Evolutionary conservation across 768 basidiomycete genomes (phyloP).

Genomic region (Xerocomellus chrysenteron): DNA sequence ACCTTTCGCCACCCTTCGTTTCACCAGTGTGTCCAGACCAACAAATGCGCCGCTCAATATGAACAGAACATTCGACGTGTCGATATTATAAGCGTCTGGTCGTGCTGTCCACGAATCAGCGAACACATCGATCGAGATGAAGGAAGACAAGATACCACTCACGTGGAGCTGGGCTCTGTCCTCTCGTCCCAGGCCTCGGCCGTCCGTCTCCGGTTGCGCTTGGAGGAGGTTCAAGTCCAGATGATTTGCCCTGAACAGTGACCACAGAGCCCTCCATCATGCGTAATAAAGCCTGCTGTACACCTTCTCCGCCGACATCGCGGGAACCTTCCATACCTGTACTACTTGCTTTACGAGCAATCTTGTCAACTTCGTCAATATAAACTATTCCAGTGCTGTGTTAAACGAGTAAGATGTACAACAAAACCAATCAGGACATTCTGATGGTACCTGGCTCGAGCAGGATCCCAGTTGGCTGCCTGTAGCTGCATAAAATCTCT

Average conservation of each 20-base stretch:
- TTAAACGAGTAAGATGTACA: constrained; percentile 7
- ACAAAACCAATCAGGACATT: background rate
- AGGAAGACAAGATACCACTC: constrained; percentile 1
- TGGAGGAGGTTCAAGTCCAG: constrained; percentile 45
- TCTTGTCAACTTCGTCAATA: constrained; percentile 96
- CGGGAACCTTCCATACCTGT: constrained; percentile 67
- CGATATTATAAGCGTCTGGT: constrained; percentile 71
- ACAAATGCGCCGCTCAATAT: constrained; percentile 95
- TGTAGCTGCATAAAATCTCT: constrained; percentile 57
- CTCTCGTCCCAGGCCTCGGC: constrained; percentile 49
- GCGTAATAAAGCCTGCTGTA: constrained; percentile 87
- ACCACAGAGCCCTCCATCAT: constrained; percentile 93
- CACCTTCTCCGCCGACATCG: constrained; percentile 95
- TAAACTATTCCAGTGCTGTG: constrained; percentile 88
- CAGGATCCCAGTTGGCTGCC: constrained; percentile 86
- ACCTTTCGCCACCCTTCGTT: constrained; percentile 77
- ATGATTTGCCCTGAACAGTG: constrained; percentile 74
- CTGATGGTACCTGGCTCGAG: constrained; percentile 69
- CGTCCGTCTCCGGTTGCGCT: constrained; percentile 45
- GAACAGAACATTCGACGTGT: constrained; percentile 92
- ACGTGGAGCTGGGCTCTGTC: constrained; percentile 36
- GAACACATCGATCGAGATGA: background rate
- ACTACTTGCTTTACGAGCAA: constrained; percentile 59
- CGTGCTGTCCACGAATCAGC: constrained; percentile 40
- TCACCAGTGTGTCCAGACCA: constrained; percentile 81